Evolutionary conservation across 345 rosid genomes (phyloP), one percentile per base, ranked within the genome.

Genomic region (Limnanthes douglasii): DNA sequence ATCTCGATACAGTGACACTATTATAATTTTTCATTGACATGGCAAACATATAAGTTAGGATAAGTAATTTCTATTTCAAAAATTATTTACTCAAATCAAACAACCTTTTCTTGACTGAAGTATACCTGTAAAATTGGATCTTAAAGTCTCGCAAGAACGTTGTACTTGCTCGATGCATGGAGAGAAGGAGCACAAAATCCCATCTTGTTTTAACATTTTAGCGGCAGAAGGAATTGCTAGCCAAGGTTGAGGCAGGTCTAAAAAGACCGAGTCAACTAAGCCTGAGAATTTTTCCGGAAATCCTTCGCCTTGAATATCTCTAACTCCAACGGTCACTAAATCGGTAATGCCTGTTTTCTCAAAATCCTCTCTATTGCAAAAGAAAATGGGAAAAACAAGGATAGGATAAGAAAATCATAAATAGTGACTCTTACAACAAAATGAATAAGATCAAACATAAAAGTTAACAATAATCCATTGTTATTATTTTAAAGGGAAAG

Each of bases 101-200:
- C n/a, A n/a, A n/a, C n/a, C n/a, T n/a, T n/a, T n/a, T n/a, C n/a
- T n/a, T 28, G 13, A 28, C 18, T 15, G 26, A 14, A 35, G 11
- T 13, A 41, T 54, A 79, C 98, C 94, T 7, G 79, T 77, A 60
- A 84, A 84, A 35, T 69, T 55, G 45, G 66, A 60, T 46, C 46
- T 57, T 20, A 84, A 82, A 46, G 68, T 66, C 61, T 90, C 95
- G 51, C 85, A 90, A 14, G 88, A 57, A 28, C 76, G 83, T 36
- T 90, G 94, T 41, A 77, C 96, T 77, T 90, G 93, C 58, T 90
- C 96, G 27, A 84, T 80, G 61, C 98, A 90, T 6, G 96, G 98
- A 13, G 96, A 84, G 68, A 90, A 90, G 16, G 96, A 80, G 54
- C 98, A 90, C 23, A 84, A 25, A 33, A 69, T 44, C 32, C 81